Percentiles rank a stretch among this genome's conserved stretches.
These are phyloP conservation scores for Pythium vanterpoolii DNA, from an alignment of 352 stramenopile genomes.

Conservation along the genomic window DNA sequence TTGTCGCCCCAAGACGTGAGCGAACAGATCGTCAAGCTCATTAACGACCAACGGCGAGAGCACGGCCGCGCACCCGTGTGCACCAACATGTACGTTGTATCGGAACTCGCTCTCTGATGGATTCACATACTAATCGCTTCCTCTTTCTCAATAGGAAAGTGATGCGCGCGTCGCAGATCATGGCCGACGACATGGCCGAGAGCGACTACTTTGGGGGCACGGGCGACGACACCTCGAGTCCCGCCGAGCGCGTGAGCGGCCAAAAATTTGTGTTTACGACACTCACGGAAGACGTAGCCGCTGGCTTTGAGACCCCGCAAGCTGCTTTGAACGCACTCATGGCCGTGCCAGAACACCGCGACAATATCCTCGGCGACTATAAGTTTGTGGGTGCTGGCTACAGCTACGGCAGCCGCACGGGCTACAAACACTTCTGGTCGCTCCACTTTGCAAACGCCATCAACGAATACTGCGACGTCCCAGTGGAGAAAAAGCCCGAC, in stretches of 20 bases:
- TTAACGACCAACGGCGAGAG: constrained; percentile 21
- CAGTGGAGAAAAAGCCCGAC: constrained; percentile 12
- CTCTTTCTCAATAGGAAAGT: constrained; percentile 21
- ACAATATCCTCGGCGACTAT: constrained; percentile 28
- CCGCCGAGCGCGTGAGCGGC: constrained; percentile 39
- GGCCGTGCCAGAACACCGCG: constrained; percentile 26
- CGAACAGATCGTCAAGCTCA: constrained; percentile 21
- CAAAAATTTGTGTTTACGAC: constrained; percentile 40
- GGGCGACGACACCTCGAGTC: constrained; percentile 46
- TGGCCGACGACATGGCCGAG: constrained; percentile 27
- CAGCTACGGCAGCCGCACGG: constrained; percentile 18
- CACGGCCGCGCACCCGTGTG: constrained; percentile 21
- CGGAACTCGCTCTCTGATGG: neutral
- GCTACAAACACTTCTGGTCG: constrained; percentile 28
- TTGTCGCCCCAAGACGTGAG: constrained; percentile 15
- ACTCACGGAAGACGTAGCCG: constrained; percentile 33
- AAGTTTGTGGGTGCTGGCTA: constrained; percentile 21
- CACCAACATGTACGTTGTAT: constrained; percentile 20
- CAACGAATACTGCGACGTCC: constrained; percentile 21
- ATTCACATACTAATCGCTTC: neutral
- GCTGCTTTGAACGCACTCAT: constrained; percentile 27
- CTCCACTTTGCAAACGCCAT: constrained; percentile 25
- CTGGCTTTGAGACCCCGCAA: constrained; percentile 21
- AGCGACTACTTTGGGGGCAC: constrained; percentile 29
- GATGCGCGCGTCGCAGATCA: constrained; percentile 22